Evolutionary conservation across 2,329 filamentous ascomycete species (phyloP).

Genomic region (Juglanconis sp.): DNA sequence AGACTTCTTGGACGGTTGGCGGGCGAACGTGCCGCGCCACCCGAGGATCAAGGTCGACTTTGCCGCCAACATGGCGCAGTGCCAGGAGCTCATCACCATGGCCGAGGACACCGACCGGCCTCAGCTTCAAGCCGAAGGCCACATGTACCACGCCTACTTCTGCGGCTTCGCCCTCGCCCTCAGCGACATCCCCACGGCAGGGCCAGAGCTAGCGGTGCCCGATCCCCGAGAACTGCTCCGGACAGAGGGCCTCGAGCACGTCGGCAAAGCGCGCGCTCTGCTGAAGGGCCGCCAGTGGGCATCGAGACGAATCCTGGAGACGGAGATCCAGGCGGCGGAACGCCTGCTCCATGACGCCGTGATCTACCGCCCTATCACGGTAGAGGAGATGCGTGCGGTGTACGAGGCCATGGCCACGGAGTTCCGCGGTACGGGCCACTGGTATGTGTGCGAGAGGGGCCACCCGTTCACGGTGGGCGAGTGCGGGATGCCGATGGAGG

Average conservation of each 20-base stretch:
- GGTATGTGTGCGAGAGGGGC: constrained; percentile 57
- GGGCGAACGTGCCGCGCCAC: background rate
- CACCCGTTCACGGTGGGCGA: constrained; percentile 64
- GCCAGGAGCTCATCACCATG: constrained; percentile 35
- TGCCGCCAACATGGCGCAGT: constrained; percentile 33
- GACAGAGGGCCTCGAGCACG: constrained; percentile 17
- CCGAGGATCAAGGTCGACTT: constrained; percentile 26
- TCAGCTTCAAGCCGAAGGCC: constrained; percentile 46
- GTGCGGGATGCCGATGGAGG: constrained; percentile 64
- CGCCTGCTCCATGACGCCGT: constrained; percentile 42
- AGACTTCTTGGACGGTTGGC: constrained; percentile 31
- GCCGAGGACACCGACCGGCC: constrained; percentile 34
- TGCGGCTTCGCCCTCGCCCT: constrained; percentile 38
- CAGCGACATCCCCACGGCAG: background rate
- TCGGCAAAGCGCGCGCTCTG: constrained; percentile 21
- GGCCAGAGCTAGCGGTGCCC: background rate
- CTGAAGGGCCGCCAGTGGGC: constrained; percentile 13
- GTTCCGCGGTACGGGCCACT: constrained; percentile 54
- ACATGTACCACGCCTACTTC: constrained; percentile 48
- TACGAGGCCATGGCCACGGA: constrained; percentile 49
- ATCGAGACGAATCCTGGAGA: constrained; percentile 32
- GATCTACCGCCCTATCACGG: constrained; percentile 48
- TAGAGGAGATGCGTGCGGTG: constrained; percentile 49
- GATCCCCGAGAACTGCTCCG: background rate
- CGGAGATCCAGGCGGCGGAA: constrained; percentile 44